These are phyloP conservation scores for Discostella pseudostelligera DNA, from an alignment of 108 stramenopile species.

Conservation along the genomic window DNA sequence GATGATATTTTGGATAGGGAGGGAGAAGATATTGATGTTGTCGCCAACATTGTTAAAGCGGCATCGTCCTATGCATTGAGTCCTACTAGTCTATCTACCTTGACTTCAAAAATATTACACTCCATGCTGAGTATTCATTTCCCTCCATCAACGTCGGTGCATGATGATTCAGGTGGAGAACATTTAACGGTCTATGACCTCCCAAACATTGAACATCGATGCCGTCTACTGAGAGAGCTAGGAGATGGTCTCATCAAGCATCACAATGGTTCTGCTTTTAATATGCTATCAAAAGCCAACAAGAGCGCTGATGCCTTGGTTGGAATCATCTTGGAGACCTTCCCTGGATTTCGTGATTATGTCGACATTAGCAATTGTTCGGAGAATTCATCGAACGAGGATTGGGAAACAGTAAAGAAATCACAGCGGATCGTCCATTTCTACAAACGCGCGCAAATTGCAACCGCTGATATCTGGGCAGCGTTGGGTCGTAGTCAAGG, in stretches of 20 bases:
- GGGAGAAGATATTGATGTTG: neutral
- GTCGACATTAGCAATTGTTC: slow-evolving; percentile 14
- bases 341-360: slow-evolving; percentile 88
- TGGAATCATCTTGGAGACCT: slow-evolving; percentile 52
- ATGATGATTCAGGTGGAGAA: slow-evolving; percentile 6
- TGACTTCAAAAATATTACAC: slow-evolving; percentile 53
- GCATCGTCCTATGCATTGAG: slow-evolving; percentile 56
- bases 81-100: slow-evolving; percentile 51
- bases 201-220: slow-evolving; percentile 60
- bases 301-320: slow-evolving; percentile 61
- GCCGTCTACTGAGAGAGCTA: slow-evolving; percentile 73
- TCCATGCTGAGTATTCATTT: slow-evolving; percentile 47
- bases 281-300: slow-evolving; percentile 59
- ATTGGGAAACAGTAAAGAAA: slow-evolving; percentile 29
- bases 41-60: slow-evolving; percentile 7
- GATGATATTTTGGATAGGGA: slow-evolving; percentile 28
- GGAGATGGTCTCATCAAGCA: slow-evolving; percentile 53
- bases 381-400: neutral
- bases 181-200: slow-evolving; percentile 28
- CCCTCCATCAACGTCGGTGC: slow-evolving; percentile 5
- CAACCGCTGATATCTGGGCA: slow-evolving; percentile 86
- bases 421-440: slow-evolving; percentile 53
- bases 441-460: slow-evolving; percentile 92
- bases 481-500: slow-evolving; percentile 48
- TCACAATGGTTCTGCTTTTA: slow-evolving; percentile 60